phyloP scores from a whole-genome alignment of 2,329 filamentous ascomycete species.

The Coleophoma crateriformis region DNA sequence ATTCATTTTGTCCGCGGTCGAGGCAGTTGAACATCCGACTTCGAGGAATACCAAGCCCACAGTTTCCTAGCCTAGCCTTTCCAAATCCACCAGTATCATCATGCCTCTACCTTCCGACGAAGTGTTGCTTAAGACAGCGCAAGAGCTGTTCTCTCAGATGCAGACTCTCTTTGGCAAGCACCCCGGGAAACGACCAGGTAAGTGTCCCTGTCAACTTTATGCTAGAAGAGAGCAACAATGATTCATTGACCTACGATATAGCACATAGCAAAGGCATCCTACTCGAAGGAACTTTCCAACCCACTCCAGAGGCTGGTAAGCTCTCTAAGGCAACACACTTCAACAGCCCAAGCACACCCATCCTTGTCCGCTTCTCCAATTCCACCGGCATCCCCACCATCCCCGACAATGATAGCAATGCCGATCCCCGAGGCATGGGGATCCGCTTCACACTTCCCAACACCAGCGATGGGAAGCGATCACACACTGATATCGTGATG shows the following conservation, averaged over 20 bases:
- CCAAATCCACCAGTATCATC: background rate
- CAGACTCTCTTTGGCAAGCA: conserved; percentile 33
- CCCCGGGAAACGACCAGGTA: conserved; percentile 34
- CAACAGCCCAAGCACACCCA: conserved; percentile 34
- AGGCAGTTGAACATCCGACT: no score
- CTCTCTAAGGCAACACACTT: conserved; percentile 45
- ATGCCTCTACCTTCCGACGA: conserved; percentile 41
- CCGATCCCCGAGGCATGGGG: conserved; percentile 42
- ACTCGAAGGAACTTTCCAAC: conserved; percentile 45
- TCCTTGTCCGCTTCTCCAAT: conserved; percentile 44
- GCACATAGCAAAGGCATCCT: conserved; percentile 50
- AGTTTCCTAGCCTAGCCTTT: no score
- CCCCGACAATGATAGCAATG: conserved; percentile 40
- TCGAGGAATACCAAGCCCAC: no score
- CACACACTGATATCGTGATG: conserved; percentile 50
- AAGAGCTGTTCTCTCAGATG: conserved; percentile 29
- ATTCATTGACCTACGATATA: conserved; percentile 13
- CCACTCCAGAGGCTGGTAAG: conserved; percentile 33
- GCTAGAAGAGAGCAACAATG: no score
- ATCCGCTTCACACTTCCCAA: conserved; percentile 39
- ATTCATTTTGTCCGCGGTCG: no score
- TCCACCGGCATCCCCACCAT: conserved; percentile 44
- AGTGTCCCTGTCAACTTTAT: conserved; percentile 1
- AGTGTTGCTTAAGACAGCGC: conserved; percentile 30
- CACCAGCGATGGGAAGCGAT: conserved; percentile 27